Evolutionary conservation across 2,329 filamentous ascomycete species (phyloP).

Genomic region (Calonectria henricotiae): DNA sequence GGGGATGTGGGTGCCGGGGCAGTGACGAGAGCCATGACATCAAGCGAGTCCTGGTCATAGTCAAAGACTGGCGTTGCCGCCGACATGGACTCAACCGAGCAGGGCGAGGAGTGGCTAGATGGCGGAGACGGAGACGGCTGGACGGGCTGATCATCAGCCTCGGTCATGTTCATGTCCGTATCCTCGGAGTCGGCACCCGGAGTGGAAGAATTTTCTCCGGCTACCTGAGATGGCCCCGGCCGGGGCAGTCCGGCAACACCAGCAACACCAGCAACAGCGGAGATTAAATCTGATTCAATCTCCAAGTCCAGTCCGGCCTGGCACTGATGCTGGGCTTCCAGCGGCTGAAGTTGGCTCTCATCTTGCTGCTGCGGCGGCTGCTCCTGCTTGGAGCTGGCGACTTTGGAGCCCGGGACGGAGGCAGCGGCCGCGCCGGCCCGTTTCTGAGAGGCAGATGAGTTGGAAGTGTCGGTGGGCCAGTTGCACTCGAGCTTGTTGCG

Average conservation of each 20-base stretch:
- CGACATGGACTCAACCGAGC: slow-evolving; percentile 43
- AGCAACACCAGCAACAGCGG: slow-evolving; percentile 34
- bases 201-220: slow-evolving; percentile 42
- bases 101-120: slow-evolving; percentile 42
- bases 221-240: slow-evolving; percentile 29
- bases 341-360: slow-evolving; percentile 33
- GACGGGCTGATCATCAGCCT: slow-evolving; percentile 44
- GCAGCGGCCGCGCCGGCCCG: slow-evolving; percentile 31
- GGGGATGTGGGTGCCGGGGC: slow-evolving; percentile 27
- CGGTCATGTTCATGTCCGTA: slow-evolving; percentile 51
- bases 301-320: slow-evolving; percentile 31
- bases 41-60: slow-evolving; percentile 45
- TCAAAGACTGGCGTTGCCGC: slow-evolving; percentile 24
- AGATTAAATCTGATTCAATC: slow-evolving; percentile 38
- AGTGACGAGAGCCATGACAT: slow-evolving; percentile 45
- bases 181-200: slow-evolving; percentile 44
- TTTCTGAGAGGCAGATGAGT: slow-evolving; percentile 37
- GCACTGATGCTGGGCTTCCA: slow-evolving; percentile 30
- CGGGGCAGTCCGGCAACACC: slow-evolving; percentile 35
- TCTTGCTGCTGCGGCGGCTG: slow-evolving; percentile 21
- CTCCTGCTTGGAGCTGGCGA: slow-evolving; percentile 30
- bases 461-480: slow-evolving; percentile 58
- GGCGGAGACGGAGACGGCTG: slow-evolving; percentile 46
- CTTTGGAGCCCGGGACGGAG: slow-evolving; percentile 28
- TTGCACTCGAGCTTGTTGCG: slow-evolving; percentile 69